Evolutionary conservation across 441 rosid species (phyloP).

Genomic region (Lepidium campestre): DNA sequence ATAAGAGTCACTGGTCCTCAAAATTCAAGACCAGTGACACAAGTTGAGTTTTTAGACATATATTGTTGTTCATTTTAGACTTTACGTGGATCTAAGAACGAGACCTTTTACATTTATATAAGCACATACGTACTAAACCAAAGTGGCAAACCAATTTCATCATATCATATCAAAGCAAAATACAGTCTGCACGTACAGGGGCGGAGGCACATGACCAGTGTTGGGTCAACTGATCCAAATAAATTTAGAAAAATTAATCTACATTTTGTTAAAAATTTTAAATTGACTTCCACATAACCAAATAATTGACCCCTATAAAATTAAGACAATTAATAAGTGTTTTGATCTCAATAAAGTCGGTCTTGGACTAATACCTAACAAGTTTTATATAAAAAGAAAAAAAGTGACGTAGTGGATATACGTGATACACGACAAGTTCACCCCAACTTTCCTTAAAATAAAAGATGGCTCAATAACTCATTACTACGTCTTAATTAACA

Average conservation of each 20-base stretch:
- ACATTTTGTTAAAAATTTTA: no score
- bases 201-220: no score
- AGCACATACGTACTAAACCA: neutral
- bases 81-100: no score
- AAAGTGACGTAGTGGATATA: neutral
- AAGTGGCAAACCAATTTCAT: neutral
- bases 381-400: no score
- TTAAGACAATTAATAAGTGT: no score
- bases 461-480: neutral
- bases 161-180: neutral
- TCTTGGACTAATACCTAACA: no score
- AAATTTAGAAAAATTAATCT: no score
- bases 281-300: no score
- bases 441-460: neutral
- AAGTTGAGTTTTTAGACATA: neutral
- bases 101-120: no score
- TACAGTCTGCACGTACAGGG: neutral
- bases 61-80: neutral
- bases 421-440: neutral
- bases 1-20: neutral
- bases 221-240: no score
- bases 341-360: no score
- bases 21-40: neutral
- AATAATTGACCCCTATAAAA: no score
- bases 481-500: neutral